Percentiles rank a stretch among this genome's conserved stretches.
These are phyloP conservation scores for Sungouiozyma intestinalis DNA, from an alignment of 805 yeast genomes.

Conservation along the genomic window DNA sequence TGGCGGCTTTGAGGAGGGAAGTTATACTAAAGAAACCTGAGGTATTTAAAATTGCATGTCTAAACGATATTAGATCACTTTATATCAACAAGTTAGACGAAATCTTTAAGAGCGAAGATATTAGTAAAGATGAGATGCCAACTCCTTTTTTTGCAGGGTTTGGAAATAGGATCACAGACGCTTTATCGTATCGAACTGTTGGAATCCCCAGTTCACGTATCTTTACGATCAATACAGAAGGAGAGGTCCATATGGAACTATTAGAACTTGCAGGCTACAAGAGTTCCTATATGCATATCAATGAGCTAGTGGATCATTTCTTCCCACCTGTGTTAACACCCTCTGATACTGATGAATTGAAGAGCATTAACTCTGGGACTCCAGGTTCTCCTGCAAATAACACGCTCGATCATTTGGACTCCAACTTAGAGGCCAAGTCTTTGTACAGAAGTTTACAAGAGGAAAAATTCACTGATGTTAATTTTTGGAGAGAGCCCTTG, in stretches of 20 bases:
- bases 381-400: constrained; percentile 24
- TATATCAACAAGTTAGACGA: constrained; percentile 31
- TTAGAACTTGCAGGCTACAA: constrained; percentile 88
- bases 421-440: constrained; percentile 11
- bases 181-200: constrained; percentile 85
- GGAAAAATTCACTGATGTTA: constrained; percentile 66
- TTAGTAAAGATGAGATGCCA: constrained; percentile 32
- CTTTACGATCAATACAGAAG: constrained; percentile 91
- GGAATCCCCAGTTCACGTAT: constrained; percentile 90
- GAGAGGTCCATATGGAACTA: constrained; percentile 95
- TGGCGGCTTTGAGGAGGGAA: constrained; percentile 88
- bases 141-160: constrained; percentile 96
- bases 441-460: constrained; percentile 20
- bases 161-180: constrained; percentile 94
- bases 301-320: constrained; percentile 92
- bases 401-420: constrained; percentile 11
- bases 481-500: constrained; percentile 85
- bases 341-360: constrained; percentile 24
- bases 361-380: constrained; percentile 21
- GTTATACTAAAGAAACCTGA: constrained; percentile 92
- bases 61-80: constrained; percentile 70
- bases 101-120: neutral
- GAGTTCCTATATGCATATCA: constrained; percentile 78
- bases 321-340: constrained; percentile 69
- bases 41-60: constrained; percentile 96